A percentile compares a stretch with the other conserved stretches of the same genome.
phyloP scores from a whole-genome alignment of 2,329 filamentous ascomycete species.

The Proliferodiscus dingleyae region DNA sequence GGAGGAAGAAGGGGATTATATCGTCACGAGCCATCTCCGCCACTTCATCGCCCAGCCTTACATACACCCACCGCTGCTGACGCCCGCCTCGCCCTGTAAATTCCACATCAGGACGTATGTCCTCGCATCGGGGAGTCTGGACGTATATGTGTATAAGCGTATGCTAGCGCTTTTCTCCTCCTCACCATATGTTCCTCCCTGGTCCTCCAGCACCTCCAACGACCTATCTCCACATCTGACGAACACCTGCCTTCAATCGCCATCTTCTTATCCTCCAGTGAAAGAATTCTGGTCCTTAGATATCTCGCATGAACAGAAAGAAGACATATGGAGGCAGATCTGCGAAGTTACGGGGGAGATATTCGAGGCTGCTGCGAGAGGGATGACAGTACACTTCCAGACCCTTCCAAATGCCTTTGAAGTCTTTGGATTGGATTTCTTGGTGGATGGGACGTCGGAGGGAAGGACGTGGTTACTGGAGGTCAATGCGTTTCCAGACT shows the following conservation, averaged over 20 bases:
- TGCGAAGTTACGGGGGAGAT: slow-evolving; percentile 67
- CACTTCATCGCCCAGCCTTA: slow-evolving; percentile 97
- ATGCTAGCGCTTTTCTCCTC: slow-evolving; percentile 94
- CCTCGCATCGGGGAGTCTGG: slow-evolving; percentile 70
- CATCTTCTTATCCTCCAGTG: slow-evolving; percentile 58
- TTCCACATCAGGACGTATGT: slow-evolving; percentile 96
- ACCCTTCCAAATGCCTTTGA: slow-evolving; percentile 85
- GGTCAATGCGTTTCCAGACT: slow-evolving; percentile 95
- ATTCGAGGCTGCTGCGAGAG: slow-evolving; percentile 80
- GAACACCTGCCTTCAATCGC: slow-evolving; percentile 85
- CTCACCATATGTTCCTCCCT: slow-evolving; percentile 64
- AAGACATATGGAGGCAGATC: slow-evolving; percentile 68
- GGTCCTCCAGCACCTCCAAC: slow-evolving; percentile 31
- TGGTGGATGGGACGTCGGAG: slow-evolving; percentile 66
- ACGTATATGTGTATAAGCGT: slow-evolving; percentile 78
- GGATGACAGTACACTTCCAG: slow-evolving; percentile 89
- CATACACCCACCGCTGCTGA: slow-evolving; percentile 79
- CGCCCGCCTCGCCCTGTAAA: slow-evolving; percentile 58
- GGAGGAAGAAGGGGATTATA: slow-evolving; percentile 43
- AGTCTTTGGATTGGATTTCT: slow-evolving; percentile 84
- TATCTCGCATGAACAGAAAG: slow-evolving; percentile 34
- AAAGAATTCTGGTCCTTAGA: slow-evolving; percentile 67
- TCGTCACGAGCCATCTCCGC: slow-evolving; percentile 84
- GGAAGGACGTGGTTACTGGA: slow-evolving; percentile 74
- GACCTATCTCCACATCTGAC: slow-evolving; percentile 78